Percentiles rank a stretch among this genome's conserved stretches.
phyloP scores from a whole-genome alignment of 2,329 filamentous ascomycete species.

The Xylariaceae sp. region DNA sequence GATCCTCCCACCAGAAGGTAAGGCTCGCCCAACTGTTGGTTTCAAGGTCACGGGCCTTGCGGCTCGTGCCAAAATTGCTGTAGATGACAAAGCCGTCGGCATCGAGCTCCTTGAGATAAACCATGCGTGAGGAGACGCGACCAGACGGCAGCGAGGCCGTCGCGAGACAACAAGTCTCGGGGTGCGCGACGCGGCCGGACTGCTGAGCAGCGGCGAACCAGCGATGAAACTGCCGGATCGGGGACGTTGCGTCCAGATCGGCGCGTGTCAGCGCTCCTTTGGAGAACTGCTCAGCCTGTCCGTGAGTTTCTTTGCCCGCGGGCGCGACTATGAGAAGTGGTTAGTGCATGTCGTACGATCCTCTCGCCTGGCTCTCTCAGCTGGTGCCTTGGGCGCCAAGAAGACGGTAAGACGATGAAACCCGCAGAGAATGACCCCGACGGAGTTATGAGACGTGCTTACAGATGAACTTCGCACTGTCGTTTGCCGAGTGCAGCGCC shows the following conservation, averaged over 20 bases:
- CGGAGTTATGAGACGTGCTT: constrained; percentile 9
- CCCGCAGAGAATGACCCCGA: neutral
- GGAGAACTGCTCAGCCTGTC: constrained; percentile 72
- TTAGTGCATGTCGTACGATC: constrained; percentile 4
- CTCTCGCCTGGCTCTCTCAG: neutral
- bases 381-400: neutral
- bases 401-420: neutral
- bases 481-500: constrained; percentile 28
- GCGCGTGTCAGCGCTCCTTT: constrained; percentile 52
- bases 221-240: constrained; percentile 76
- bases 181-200: constrained; percentile 55
- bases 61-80: constrained; percentile 80
- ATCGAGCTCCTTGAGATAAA: constrained; percentile 96
- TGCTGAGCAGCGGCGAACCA: constrained; percentile 77
- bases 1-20: constrained; percentile 82
- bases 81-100: constrained; percentile 80
- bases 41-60: constrained; percentile 61
- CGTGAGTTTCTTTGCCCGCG: constrained; percentile 49
- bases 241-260: constrained; percentile 57
- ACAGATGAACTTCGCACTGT: constrained; percentile 28
- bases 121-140: constrained; percentile 74
- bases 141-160: constrained; percentile 81
- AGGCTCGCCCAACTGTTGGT: constrained; percentile 74
- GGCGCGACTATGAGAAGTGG: constrained; percentile 53
- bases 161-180: constrained; percentile 82